phyloP scores from a whole-genome alignment of 345 rosid species.

The Raphanus raphanistrum region DNA sequence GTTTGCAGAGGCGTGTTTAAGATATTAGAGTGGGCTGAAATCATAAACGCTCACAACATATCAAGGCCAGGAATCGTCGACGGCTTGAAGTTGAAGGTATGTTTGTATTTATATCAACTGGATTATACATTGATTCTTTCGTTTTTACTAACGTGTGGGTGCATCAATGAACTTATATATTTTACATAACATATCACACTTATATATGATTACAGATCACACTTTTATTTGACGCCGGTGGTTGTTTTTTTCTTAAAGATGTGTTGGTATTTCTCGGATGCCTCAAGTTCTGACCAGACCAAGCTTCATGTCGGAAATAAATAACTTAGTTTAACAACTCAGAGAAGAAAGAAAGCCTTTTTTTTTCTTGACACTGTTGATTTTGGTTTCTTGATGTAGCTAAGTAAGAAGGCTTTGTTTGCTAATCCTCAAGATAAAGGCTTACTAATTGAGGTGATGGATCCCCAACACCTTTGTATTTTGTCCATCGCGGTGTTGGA shows the following conservation, averaged over 20 bases:
- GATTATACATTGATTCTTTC: background rate
- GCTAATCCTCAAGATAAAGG: slow-evolving; percentile 67
- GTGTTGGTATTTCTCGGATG: slow-evolving; percentile 33
- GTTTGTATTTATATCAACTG: background rate
- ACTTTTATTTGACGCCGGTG: no score
- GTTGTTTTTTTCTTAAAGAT: background rate
- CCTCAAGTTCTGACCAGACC: slow-evolving; percentile 50
- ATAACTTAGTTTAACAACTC: background rate
- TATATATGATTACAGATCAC: no score
- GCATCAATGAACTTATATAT: background rate
- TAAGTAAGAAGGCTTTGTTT: slow-evolving; percentile 78
- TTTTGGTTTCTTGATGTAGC: slow-evolving; percentile 46
- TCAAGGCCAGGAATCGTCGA: slow-evolving; percentile 95
- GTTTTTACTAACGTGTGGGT: background rate
- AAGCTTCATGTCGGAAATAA: slow-evolving; percentile 60
- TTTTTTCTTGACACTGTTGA: no score
- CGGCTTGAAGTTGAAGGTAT: slow-evolving; percentile 88
- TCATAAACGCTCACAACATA: slow-evolving; percentile 80
- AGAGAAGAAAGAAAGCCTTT: no score
- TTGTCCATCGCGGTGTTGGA: no score
- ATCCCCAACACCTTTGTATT: no score
- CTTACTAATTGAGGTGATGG: background rate
- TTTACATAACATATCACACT: no score
- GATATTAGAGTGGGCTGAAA: slow-evolving; percentile 95
- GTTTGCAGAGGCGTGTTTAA: slow-evolving; percentile 72